Evolutionary conservation across 192 early-diverging fungal genomes (phyloP).

Genomic region (Coemansia biformis): DNA sequence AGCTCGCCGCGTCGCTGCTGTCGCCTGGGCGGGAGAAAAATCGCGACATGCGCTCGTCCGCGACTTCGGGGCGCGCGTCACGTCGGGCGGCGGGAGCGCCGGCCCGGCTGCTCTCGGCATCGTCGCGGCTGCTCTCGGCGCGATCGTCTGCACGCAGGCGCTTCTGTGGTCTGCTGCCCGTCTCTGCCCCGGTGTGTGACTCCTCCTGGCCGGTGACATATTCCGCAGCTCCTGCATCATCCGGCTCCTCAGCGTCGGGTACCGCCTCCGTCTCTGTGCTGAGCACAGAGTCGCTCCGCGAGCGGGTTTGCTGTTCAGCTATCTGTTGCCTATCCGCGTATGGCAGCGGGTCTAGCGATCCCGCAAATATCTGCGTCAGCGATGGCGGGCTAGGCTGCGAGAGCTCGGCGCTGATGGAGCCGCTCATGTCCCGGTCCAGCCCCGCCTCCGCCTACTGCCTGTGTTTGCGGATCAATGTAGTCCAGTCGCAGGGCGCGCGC

Average conservation of each 20-base stretch:
- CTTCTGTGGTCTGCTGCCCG: too few relatives aligned
- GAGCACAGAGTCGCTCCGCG: neutral
- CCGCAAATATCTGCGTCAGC: constrained; percentile 6
- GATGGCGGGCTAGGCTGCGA: constrained; percentile 12
- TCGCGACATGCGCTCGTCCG: constrained; percentile 5
- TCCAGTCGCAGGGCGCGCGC: too few relatives aligned
- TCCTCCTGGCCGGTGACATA: too few relatives aligned
- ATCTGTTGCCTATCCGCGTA: neutral
- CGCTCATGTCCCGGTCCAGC: neutral
- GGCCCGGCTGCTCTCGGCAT: too few relatives aligned
- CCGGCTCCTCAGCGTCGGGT: neutral
- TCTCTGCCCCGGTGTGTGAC: too few relatives aligned
- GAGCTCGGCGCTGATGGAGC: neutral
- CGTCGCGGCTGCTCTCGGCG: too few relatives aligned
- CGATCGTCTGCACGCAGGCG: neutral
- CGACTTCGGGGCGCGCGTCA: neutral
- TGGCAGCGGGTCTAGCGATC: neutral
- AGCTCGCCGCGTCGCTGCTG: neutral
- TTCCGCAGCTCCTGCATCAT: too few relatives aligned
- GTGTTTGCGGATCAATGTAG: neutral
- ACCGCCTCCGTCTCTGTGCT: neutral
- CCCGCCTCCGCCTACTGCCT: neutral
- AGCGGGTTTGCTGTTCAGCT: neutral
- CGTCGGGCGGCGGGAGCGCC: too few relatives aligned
- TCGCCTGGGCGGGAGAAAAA: constrained; percentile 1